phyloP scores from a whole-genome alignment of 2,329 filamentous ascomycete genomes.

The Colletotrichum tropicale region DNA sequence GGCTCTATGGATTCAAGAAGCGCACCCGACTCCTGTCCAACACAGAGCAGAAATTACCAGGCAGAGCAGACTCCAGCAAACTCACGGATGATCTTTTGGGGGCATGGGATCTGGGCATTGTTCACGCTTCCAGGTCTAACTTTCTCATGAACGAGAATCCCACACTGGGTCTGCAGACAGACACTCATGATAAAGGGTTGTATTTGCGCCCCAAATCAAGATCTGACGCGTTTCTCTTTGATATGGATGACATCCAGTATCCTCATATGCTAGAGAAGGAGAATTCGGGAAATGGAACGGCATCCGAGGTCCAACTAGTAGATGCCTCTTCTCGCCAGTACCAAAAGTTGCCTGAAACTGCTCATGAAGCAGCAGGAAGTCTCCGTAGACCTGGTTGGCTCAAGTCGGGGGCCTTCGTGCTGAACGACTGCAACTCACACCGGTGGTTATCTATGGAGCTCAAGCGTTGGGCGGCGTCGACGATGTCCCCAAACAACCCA shows the following conservation, averaged over 20 bases:
- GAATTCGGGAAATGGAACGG: background rate
- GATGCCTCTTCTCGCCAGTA: constrained; percentile 52
- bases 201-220: background rate
- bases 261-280: background rate
- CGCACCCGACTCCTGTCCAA: constrained; percentile 56
- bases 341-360: constrained; percentile 30
- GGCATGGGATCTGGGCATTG: background rate
- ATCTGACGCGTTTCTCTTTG: background rate
- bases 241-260: background rate
- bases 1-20: constrained; percentile 61
- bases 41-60: constrained; percentile 57
- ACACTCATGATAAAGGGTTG: background rate
- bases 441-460: constrained; percentile 59
- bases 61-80: constrained; percentile 63
- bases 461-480: constrained; percentile 53
- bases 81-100: constrained; percentile 53
- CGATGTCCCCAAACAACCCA: constrained; percentile 65
- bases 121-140: background rate
- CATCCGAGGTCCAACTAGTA: constrained; percentile 39
- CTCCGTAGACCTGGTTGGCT: background rate
- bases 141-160: background rate
- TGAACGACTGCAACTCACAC: constrained; percentile 68
- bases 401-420: constrained; percentile 43
- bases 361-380: background rate
- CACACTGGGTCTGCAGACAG: background rate